phyloP scores from a whole-genome alignment of 352 stramenopile genomes.

The Globisporangium megalacanthum region DNA sequence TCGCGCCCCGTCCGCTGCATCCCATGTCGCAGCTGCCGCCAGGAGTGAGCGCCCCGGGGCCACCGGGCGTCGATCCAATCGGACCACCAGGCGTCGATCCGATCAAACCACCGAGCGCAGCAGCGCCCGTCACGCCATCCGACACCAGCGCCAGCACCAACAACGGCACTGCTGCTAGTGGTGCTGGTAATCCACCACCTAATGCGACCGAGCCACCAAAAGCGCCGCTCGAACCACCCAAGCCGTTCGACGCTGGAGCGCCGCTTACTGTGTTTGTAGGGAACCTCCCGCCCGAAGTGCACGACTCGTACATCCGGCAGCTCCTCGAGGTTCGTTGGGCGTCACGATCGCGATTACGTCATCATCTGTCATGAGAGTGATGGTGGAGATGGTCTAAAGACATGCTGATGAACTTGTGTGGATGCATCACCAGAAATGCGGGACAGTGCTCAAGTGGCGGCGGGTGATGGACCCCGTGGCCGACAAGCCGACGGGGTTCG shows the following conservation, averaged over 20 bases:
- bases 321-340: conserved; percentile 27
- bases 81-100: conserved; percentile 1
- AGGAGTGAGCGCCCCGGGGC: background rate
- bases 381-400: background rate
- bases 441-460: conserved; percentile 37
- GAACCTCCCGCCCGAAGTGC: conserved; percentile 43
- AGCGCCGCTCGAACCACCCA: background rate
- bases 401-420: background rate
- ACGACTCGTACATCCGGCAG: conserved; percentile 47
- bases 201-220: too few relatives aligned
- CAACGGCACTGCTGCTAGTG: background rate
- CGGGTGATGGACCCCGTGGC: conserved; percentile 38
- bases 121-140: background rate
- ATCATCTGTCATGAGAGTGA: background rate
- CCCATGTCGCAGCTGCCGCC: conserved; percentile 2
- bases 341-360: background rate
- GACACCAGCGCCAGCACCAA: background rate
- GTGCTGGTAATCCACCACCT: background rate
- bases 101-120: background rate
- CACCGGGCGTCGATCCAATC: background rate
- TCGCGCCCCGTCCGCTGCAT: background rate
- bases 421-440: conserved; percentile 22
- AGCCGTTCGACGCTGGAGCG: conserved; percentile 19
- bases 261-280: conserved; percentile 45
- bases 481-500: conserved; percentile 37